Evolutionary conservation across 495 filamentous ascomycete genomes (phyloP), one percentile per base, ranked within the genome.

Genomic region (Trichoderma asperelloides): DNA sequence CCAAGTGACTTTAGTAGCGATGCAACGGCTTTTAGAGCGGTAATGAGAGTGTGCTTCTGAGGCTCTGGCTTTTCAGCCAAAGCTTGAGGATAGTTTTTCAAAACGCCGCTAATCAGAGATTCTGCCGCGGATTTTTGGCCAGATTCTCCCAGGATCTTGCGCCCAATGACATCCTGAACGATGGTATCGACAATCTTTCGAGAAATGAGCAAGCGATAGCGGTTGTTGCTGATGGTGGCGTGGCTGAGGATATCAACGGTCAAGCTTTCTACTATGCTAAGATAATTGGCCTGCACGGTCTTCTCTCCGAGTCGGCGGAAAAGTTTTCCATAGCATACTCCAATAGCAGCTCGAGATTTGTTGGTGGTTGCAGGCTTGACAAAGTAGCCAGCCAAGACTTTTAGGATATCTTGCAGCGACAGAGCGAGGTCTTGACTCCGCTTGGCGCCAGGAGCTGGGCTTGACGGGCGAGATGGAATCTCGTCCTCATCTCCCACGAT

Each of bases 51-150:
- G 71, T 96, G 88, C 72, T 99, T 99, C 66, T 84, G 88, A 23
- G 96, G 95, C 70, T 97, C 94, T 0, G 91, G 87, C 62, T 89
- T 87, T 71, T 99, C 95, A 75, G 96, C 96, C 63, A 98, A 78
- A 15, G 90, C 90, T 73, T 96, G 92, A 2, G 95, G 96, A 64
- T 95, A 98, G 71, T 98, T 95, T 75, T 96, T 98, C 55, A 98
- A 83, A 57, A 96, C 82, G 68, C 91, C 87, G 73, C 96, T 97
- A 71, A 97, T 84, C 62, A 99, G 78, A 69, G 84, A 86, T 69
- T 86, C 92, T 7, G 92, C 90, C 39, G 91, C 93, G 70, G 87
- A 87, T 63, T 91, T 80, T 69, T 96, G 93, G 7, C 92, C 93
- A 28, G 90, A 88, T 73, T 98, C 95, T 2, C 92, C 91, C 4